phyloP scores from a whole-genome alignment of 139 green algal species.

The Tetraselmis striata region DNA sequence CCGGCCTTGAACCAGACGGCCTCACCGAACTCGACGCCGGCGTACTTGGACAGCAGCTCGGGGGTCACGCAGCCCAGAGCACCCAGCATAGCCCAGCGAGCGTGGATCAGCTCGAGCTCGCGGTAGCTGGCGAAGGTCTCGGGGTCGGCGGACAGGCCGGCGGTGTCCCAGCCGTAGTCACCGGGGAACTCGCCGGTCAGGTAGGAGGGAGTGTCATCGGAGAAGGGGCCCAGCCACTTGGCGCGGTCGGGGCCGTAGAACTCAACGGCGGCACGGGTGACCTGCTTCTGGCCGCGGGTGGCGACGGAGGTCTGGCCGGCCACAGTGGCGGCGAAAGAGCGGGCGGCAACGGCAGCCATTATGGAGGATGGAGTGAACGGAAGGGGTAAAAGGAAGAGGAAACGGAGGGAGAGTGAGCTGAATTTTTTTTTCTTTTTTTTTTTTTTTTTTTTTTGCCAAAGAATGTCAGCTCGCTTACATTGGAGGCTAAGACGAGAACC shows the following conservation, averaged over 20 bases:
- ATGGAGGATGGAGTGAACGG: neutral
- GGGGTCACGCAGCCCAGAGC: conserved; percentile 64
- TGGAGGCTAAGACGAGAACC: no score
- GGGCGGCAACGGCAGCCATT: neutral
- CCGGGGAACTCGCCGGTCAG: conserved; percentile 65
- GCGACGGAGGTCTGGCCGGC: neutral
- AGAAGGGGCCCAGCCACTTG: conserved; percentile 76
- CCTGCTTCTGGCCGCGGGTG: conserved; percentile 16
- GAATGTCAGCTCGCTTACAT: no score
- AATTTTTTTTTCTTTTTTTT: no score
- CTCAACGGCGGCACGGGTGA: conserved; percentile 35
- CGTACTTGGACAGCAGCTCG: conserved; percentile 32
- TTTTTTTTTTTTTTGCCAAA: no score
- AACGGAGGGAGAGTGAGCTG: neutral
- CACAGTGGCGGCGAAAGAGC: neutral
- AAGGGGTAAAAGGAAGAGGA: neutral
- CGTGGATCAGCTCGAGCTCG: conserved; percentile 95
- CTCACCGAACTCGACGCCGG: conserved; percentile 41
- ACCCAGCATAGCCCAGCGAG: conserved; percentile 95
- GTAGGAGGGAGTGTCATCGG: conserved; percentile 28
- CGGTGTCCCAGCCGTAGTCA: conserved; percentile 97
- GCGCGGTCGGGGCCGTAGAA: conserved; percentile 41
- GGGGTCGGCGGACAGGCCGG: conserved; percentile 90
- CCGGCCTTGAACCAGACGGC: conserved; percentile 53
- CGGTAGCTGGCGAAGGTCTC: conserved; percentile 89